Evolutionary conservation across 352 stramenopile genomes (phyloP), one percentile per base, ranked within the genome.

Genomic region (Phytophthora kernoviae): DNA sequence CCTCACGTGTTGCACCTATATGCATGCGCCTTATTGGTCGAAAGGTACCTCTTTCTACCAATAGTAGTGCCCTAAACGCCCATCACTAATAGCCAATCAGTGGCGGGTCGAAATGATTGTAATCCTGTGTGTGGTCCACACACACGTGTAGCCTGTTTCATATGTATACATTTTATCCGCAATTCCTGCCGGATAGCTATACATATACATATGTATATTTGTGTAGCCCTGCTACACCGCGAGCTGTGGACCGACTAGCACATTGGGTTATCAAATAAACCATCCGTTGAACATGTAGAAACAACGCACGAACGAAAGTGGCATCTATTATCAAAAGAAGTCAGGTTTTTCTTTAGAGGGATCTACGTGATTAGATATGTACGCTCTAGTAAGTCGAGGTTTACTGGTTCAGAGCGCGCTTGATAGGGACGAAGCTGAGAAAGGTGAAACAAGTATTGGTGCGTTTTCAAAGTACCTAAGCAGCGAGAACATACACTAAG

Each of bases 301-400:
- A 30, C 41, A 32, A 42, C 24, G 22, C 44, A 40, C 24, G 52
- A 14, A 43, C 15, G 42, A n/a, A 55, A 62, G 15, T 63, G 55
- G 46, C 26, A 45, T 26, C 17, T 34, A 11, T 63, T 45, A n/a
- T 40, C n/a, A n/a, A n/a, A 56, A 37, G 55, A 52, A 10, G 14
- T 27, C 0, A 63, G 52, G n/a, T 63, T 57, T 57, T 63, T 57
- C 10, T 57, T 27, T 7, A 43, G 39, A 36, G 22, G 55, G 1
- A 22, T 46, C n/a, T 50, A 15, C 15, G 21, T 63, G 3, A 57
- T 52, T 39, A 63, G 46, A 24, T 50, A 63, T 45, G 55, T 57
- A 33, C 39, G 32, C 1, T 36, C n/a, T 62, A 7, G 14, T 51
- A 17, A 10, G 5, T 0, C 43, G 15, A 24, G 45, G 45, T 0